phyloP scores from a whole-genome alignment of 2,329 filamentous ascomycete genomes.

The Fusarium sororula region DNA sequence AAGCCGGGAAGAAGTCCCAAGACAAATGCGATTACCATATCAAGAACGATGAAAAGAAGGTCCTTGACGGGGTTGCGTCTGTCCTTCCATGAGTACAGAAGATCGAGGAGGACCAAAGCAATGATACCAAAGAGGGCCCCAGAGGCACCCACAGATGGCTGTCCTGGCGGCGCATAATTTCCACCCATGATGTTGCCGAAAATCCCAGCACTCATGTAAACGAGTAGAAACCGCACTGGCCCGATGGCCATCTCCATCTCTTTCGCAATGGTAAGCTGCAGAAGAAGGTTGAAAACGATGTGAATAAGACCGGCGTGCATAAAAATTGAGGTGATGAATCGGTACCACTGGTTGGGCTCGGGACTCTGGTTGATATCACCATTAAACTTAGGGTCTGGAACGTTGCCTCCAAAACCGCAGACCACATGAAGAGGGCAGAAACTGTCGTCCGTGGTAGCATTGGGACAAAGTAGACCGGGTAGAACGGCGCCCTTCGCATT shows the following conservation, averaged over 20 bases:
- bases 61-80: slow-evolving; percentile 81
- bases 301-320: slow-evolving; percentile 93
- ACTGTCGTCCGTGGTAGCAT: slow-evolving; percentile 70
- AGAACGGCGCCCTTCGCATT: not conserved
- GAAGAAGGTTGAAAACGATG: slow-evolving; percentile 92
- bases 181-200: slow-evolving; percentile 96
- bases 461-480: slow-evolving; percentile 81
- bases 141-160: slow-evolving; percentile 88
- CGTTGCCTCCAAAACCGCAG: slow-evolving; percentile 81
- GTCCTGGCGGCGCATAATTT: slow-evolving; percentile 85
- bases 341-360: slow-evolving; percentile 92
- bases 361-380: slow-evolving; percentile 59
- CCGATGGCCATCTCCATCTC: slow-evolving; percentile 96
- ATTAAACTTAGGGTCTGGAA: slow-evolving; percentile 70
- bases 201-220: slow-evolving; percentile 91
- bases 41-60: slow-evolving; percentile 84
- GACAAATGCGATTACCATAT: slow-evolving; percentile 89
- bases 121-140: slow-evolving; percentile 92
- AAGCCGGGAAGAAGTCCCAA: slow-evolving; percentile 90
- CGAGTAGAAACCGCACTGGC: slow-evolving; percentile 84
- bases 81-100: slow-evolving; percentile 91
- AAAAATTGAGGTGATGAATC: slow-evolving; percentile 96
- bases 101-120: slow-evolving; percentile 85
- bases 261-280: slow-evolving; percentile 87
- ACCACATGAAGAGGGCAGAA: slow-evolving; percentile 79